A percentile compares a stretch with the other conserved stretches of the same genome.
Conservation (phyloP, 768 basidiomycete genomes). For the Kwoniella pini region DNA sequence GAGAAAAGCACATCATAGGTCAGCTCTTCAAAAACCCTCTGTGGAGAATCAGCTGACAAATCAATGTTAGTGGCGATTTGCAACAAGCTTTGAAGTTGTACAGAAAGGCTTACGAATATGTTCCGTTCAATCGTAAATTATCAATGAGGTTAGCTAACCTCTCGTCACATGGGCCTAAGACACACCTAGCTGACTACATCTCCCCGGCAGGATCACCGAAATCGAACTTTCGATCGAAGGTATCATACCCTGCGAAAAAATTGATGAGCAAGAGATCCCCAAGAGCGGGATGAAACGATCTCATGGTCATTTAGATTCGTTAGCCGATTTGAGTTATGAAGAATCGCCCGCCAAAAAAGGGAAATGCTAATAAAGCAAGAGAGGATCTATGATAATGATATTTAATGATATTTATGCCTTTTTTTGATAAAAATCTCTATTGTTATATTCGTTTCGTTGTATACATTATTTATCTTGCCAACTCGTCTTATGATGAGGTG, state of each 20-base stretch:
- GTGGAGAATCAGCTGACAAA: neutral
- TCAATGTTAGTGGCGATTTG: constrained; percentile 68
- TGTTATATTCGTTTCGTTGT: no score
- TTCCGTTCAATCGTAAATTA: constrained; percentile 81
- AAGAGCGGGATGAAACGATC: constrained; percentile 14
- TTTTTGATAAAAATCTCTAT: no score
- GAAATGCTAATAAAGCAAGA: neutral
- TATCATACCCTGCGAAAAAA: constrained; percentile 10
- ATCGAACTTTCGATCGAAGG: constrained; percentile 32
- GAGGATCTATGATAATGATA: no score
- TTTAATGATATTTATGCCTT: no score
- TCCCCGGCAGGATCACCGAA: constrained; percentile 20
- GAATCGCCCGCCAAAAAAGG: constrained; percentile 14
- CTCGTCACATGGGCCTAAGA: neutral
- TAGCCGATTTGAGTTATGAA: constrained; percentile 9
- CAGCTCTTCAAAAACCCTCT: constrained; percentile 38
- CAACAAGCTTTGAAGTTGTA: constrained; percentile 77
- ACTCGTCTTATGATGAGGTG: no score
- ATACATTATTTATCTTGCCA: no score
- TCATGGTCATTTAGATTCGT: constrained; percentile 2
- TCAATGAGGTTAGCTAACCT: constrained; percentile 71
- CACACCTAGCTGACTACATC: neutral
- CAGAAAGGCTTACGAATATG: constrained; percentile 75
- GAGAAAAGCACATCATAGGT: constrained; percentile 79
- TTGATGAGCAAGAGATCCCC: neutral